Conservation (phyloP, 2,329 filamentous ascomycete genomes). For the Ophiostoma novo-ulmi region DNA sequence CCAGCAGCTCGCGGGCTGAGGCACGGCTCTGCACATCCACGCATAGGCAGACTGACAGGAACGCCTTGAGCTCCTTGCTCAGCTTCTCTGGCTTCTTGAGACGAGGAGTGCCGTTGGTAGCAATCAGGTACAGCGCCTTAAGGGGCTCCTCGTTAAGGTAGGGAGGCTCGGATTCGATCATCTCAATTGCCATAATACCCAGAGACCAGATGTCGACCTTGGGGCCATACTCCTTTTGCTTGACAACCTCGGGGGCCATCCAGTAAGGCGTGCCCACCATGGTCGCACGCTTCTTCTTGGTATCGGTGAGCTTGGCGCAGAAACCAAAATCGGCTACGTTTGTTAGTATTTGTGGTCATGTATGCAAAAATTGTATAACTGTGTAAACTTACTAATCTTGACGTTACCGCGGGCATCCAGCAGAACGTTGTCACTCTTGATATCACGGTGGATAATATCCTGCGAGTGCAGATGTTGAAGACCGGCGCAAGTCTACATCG, state of each 20-base stretch:
- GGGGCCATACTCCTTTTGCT: constrained; percentile 96
- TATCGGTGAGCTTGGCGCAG: constrained; percentile 95
- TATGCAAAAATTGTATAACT: not conserved
- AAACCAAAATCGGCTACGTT: constrained; percentile 89
- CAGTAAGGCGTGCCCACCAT: constrained; percentile 99
- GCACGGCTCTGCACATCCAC: constrained; percentile 94
- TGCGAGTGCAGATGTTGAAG: constrained; percentile 91
- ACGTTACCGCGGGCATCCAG: constrained; percentile 91
- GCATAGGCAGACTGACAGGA: constrained; percentile 91
- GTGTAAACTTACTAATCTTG: constrained; percentile 75
- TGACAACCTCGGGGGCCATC: constrained; percentile 99
- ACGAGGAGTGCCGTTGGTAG: constrained; percentile 92
- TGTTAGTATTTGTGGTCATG: constrained; percentile 8
- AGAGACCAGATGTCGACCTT: constrained; percentile 99
- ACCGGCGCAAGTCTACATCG: constrained; percentile 79
- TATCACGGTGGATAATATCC: constrained; percentile 97
- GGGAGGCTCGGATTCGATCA: constrained; percentile 97
- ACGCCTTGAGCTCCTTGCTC: constrained; percentile 95
- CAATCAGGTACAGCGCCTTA: constrained; percentile 95
- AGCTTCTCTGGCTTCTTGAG: constrained; percentile 98
- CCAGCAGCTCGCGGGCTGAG: constrained; percentile 80
- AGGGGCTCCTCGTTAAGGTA: constrained; percentile 97
- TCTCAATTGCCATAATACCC: constrained; percentile 99
- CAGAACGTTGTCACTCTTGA: constrained; percentile 98
- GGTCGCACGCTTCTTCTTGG: constrained; percentile 93